These are phyloP conservation scores for Phycomyces nitens DNA, from an alignment of 192 early-diverging fungal species.

Conservation along the genomic window DNA sequence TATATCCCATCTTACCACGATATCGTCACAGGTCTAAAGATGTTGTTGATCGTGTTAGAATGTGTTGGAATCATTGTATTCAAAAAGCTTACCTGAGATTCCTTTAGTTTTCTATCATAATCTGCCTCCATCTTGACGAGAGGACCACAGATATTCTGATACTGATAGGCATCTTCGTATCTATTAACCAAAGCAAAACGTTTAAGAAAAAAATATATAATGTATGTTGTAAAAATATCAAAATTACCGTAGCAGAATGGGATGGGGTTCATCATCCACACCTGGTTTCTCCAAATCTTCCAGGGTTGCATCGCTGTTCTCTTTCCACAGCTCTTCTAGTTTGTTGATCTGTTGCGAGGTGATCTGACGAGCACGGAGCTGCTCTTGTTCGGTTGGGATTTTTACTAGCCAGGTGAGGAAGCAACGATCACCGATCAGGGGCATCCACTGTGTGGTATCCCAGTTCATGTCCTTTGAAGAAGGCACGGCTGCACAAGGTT, in stretches of 20 bases:
- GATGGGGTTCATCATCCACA: slow-evolving; percentile 81
- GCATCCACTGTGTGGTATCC: slow-evolving; percentile 96
- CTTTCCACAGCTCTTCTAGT: slow-evolving; percentile 91
- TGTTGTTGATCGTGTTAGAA: too few species aligned
- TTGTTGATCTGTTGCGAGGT: slow-evolving; percentile 77
- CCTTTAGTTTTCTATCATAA: slow-evolving; percentile 49
- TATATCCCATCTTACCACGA: slow-evolving; percentile 96
- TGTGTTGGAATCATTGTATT: too few species aligned
- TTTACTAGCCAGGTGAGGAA: slow-evolving; percentile 95
- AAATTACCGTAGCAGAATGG: slow-evolving; percentile 70
- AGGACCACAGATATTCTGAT: slow-evolving; percentile 94
- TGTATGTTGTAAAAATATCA: too few species aligned
- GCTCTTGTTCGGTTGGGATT: slow-evolving; percentile 80
- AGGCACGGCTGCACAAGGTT: slow-evolving; percentile 88
- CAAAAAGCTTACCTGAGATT: slow-evolving; percentile 45
- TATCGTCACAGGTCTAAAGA: slow-evolving; percentile 85
- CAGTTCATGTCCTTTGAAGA: slow-evolving; percentile 92
- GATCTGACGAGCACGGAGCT: slow-evolving; percentile 79
- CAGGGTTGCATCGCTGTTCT: slow-evolving; percentile 63
- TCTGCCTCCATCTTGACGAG: slow-evolving; percentile 86
- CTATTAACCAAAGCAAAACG: too few species aligned
- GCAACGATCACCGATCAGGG: slow-evolving; percentile 92
- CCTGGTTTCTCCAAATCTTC: slow-evolving; percentile 82
- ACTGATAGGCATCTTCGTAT: slow-evolving; percentile 97
- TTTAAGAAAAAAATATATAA: too few species aligned